Percentiles rank a stretch among this genome's conserved stretches.
These are phyloP conservation scores for Rasamsonia emersonii DNA, from an alignment of 2,329 filamentous ascomycete genomes.

Conservation along the genomic window DNA sequence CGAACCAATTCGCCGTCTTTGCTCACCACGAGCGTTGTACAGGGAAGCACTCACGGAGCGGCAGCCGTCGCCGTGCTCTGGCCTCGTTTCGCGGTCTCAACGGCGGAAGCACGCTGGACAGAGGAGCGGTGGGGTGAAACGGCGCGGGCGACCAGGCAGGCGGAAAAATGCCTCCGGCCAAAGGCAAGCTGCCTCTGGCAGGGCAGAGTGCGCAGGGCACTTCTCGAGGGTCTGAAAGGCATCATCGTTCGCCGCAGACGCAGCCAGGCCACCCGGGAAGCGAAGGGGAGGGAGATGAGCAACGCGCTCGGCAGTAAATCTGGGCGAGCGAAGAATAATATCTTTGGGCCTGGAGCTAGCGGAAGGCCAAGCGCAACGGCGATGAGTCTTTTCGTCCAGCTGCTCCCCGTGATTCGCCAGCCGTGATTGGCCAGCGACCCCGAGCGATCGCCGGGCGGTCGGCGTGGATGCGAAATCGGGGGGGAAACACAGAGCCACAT, in stretches of 20 bases:
- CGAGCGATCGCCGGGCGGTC: too few relatives aligned
- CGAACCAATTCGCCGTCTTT: not conserved
- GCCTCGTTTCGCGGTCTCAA: slow-evolving; percentile 29
- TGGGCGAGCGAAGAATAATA: too few relatives aligned
- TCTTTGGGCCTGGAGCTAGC: too few relatives aligned
- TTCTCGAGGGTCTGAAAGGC: slow-evolving; percentile 42
- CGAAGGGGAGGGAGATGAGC: slow-evolving; percentile 4
- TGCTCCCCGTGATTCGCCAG: too few relatives aligned
- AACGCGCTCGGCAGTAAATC: too few relatives aligned
- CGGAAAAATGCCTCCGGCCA: slow-evolving; percentile 34
- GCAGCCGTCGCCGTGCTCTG: slow-evolving; percentile 43
- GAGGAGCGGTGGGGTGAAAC: slow-evolving; percentile 39
- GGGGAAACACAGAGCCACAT: too few relatives aligned
- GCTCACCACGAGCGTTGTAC: not conserved
- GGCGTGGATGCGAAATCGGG: too few relatives aligned
- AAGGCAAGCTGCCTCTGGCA: slow-evolving; percentile 32
- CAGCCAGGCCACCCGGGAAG: slow-evolving; percentile 22
- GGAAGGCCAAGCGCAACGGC: too few relatives aligned
- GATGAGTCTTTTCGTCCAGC: too few relatives aligned
- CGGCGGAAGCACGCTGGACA: slow-evolving; percentile 22
- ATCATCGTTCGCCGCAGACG: slow-evolving; percentile 36
- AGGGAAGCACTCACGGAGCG: slow-evolving; percentile 43
- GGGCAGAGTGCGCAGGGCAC: slow-evolving; percentile 39
- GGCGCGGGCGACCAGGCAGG: slow-evolving; percentile 36
- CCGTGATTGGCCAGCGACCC: slow-evolving; percentile 9